Percentiles rank a stretch among this genome's conserved stretches.
Evolutionary conservation across 306 rosid species (phyloP).

Genomic region (Sechiopsis laciniata): DNA sequence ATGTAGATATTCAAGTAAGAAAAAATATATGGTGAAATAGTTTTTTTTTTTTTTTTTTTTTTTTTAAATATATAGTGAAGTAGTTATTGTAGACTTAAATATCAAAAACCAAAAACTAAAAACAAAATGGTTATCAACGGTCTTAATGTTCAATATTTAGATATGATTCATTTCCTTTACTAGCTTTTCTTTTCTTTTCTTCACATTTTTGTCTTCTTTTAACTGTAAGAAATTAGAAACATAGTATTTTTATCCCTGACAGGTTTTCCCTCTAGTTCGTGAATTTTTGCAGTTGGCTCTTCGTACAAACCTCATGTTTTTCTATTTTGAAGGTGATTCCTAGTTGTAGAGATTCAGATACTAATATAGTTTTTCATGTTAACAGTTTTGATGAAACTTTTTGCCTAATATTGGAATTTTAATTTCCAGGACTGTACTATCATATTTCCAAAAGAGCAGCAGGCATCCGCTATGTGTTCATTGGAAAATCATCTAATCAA

Average conservation of each 20-base stretch:
- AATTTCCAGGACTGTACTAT: constrained; percentile 71
- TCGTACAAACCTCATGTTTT: constrained; percentile 59
- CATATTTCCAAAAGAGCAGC: constrained; percentile 95
- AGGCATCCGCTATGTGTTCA: constrained; percentile 84
- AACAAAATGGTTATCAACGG: too few species aligned
- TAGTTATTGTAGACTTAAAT: too few species aligned
- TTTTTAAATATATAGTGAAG: too few species aligned
- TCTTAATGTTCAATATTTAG: background rate
- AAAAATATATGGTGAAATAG: too few species aligned
- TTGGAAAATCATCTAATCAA: constrained; percentile 90
- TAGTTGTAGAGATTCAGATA: constrained; percentile 25
- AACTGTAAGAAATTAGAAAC: constrained; percentile 32
- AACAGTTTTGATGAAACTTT: background rate
- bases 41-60: too few species aligned
- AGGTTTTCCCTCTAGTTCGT: constrained; percentile 85
- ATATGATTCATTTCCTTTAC: background rate
- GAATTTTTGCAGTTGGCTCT: constrained; percentile 77
- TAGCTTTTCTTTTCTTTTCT: background rate
- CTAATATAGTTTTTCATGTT: background rate
- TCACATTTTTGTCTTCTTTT: background rate
- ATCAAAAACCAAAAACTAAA: too few species aligned
- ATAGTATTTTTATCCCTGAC: constrained; percentile 31
- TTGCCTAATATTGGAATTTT: background rate
- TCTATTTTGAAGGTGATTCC: constrained; percentile 55
- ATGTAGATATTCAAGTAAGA: too few species aligned